Base-by-base conservation (phyloP, 257 asterid genomes). In the Vinca minor region DNA sequence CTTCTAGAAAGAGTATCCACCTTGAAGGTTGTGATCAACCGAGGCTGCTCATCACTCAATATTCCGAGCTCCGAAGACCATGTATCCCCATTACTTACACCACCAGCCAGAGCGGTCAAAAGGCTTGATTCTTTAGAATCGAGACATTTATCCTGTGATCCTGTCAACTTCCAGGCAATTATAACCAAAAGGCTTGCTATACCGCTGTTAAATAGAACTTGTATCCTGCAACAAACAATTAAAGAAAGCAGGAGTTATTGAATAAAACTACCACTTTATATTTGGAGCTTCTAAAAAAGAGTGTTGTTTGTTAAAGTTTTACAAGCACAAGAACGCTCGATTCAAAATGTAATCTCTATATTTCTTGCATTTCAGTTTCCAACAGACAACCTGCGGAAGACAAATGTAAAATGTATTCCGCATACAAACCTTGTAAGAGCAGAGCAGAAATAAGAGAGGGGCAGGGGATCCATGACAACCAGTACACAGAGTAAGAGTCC, bases 21-120 rank as follows among this genome's bases (percentile, higher is more conserved):
- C 98, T 88, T 88, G 80, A 88, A 83, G 62, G 89, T 86, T 12
- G 96, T 92, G 62, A 92, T 81, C 35, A 92, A 59, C 10, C 87
- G 85, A 60, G 98, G 96, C 75, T 87, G 95, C 60, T 87, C 98
- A 23, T 85, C 76, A 52, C 98, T 92, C 49, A 92, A 91, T 74
- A 92, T 77, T 76, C 98, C 98, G 63, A 92, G 96, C 74, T 92
- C 98, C 10, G 98, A 91, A 6, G 98, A 91, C 98, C 98, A 92
- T 1, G 98, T 92, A 78, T 92, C 98, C 38, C 98, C 96, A 53
- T 85, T 92, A 74, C 87, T 79, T 64, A 92, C 73, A 42, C 91
- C 95, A 67, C 96, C 96, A 67, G 82, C 76, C 31, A 92, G 54
- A 62, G 74, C 59, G 34, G 92, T 85, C 75, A 88, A 35, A 56